Conservation (phyloP, 441 rosid species). For the Isatis lusitanica region DNA sequence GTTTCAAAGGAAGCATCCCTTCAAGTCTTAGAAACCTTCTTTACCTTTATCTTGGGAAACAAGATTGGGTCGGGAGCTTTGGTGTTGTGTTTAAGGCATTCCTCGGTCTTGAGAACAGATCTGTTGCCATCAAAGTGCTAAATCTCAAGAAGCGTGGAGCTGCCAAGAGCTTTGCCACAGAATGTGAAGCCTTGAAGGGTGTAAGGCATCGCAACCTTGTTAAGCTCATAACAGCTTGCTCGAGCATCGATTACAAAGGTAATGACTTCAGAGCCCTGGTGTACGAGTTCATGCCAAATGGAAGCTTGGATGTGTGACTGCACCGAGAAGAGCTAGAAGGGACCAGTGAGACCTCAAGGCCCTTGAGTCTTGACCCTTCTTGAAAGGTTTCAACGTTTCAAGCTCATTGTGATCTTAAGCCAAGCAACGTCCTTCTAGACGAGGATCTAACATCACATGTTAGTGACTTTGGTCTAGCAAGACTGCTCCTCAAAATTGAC, state of each 20-base stretch:
- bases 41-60: not conserved
- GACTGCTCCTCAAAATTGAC: not conserved
- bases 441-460: not conserved
- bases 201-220: not conserved
- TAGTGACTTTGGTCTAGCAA: not conserved
- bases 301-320: not conserved
- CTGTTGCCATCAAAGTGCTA: not conserved
- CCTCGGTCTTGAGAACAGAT: not conserved
- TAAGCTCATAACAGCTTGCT: not conserved
- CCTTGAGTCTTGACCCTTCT: not conserved
- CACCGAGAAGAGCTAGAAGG: not conserved
- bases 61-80: not conserved
- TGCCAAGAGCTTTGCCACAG: not conserved
- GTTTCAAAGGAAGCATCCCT: not conserved
- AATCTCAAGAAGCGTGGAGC: not conserved
- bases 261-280: not conserved
- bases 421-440: not conserved
- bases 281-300: not conserved
- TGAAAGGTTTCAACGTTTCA: conserved; percentile 4
- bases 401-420: not conserved
- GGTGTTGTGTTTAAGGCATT: not conserved
- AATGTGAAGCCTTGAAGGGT: not conserved
- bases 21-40: not conserved
- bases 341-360: not conserved
- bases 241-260: not conserved